A percentile compares a stretch with the other conserved stretches of the same genome.
Evolutionary conservation across 306 rosid genomes (phyloP).

Genomic region (Acacia melanoxylon): DNA sequence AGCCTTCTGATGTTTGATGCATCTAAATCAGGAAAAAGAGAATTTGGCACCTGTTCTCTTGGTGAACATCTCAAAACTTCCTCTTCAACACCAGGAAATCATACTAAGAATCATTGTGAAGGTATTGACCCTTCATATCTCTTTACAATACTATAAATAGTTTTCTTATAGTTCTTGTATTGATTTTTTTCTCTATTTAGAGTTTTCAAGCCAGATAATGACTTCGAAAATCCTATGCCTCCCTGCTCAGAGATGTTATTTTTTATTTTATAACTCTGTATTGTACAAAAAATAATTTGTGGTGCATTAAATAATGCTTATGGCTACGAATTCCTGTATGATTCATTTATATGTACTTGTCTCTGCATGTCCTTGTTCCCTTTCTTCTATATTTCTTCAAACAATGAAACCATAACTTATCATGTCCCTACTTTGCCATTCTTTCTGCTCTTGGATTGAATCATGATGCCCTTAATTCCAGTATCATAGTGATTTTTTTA

Average conservation of each 20-base stretch:
- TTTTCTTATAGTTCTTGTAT: conserved; percentile 13
- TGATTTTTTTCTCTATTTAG: not conserved
- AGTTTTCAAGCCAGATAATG: not conserved
- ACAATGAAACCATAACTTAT: not conserved
- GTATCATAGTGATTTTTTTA: not conserved
- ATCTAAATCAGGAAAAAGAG: conserved; percentile 67
- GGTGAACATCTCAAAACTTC: conserved; percentile 79
- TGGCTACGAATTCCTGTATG: not conserved
- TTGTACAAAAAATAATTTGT: not conserved
- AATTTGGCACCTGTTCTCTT: conserved; percentile 76
- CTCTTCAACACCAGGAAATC: conserved; percentile 89
- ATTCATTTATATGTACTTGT: not conserved
- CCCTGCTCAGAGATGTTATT: not conserved
- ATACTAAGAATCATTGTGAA: conserved; percentile 71
- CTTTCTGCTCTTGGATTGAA: not conserved
- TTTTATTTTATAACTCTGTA: not conserved
- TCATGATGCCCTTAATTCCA: not conserved
- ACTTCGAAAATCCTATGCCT: not conserved
- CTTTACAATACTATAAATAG: not conserved
- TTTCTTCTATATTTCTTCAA: not conserved
- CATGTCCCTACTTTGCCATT: not conserved
- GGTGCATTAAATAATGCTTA: not conserved
- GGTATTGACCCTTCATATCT: conserved; percentile 44
- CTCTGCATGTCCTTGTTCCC: not conserved
- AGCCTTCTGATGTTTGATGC: conserved; percentile 18